Percentiles rank a stretch among this genome's conserved stretches.
Conservation (phyloP, 2,329 filamentous ascomycete genomes). For the Simplicillium aogashimaense region DNA sequence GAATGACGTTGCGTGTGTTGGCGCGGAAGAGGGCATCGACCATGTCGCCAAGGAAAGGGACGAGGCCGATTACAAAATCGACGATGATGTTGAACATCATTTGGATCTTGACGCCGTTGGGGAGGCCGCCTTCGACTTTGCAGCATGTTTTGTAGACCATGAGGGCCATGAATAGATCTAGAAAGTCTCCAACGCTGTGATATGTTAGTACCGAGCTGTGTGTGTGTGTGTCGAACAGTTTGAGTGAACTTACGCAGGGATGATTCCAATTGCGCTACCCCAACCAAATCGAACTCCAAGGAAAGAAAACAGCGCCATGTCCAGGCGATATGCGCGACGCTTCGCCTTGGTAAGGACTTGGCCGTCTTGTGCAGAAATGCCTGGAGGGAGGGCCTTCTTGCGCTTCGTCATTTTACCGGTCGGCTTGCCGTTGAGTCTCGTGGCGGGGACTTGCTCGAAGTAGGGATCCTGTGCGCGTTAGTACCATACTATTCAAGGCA, state of each 20-base stretch:
- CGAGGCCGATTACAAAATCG: conserved; percentile 64
- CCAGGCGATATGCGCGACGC: conserved; percentile 73
- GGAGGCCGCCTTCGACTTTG: conserved; percentile 69
- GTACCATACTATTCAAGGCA: too few species aligned
- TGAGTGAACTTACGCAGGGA: conserved; percentile 60
- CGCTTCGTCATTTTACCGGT: conserved; percentile 68
- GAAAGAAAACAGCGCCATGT: conserved; percentile 74
- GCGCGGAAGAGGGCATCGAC: conserved; percentile 63
- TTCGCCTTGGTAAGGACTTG: conserved; percentile 79
- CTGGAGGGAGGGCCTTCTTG: conserved; percentile 74
- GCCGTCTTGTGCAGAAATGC: conserved; percentile 74
- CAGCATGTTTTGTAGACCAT: conserved; percentile 65
- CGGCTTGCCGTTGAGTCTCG: conserved; percentile 54
- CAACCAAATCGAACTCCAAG: conserved; percentile 81
- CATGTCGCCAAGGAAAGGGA: conserved; percentile 69
- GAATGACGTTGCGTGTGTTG: conserved; percentile 66
- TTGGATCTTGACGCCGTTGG: conserved; percentile 43
- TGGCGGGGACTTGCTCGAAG: conserved; percentile 73
- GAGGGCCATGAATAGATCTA: conserved; percentile 65
- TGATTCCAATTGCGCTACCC: conserved; percentile 73
- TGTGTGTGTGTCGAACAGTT: not conserved
- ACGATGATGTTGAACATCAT: conserved; percentile 77
- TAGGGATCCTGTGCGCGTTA: conserved; percentile 65
- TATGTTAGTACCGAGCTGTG: conserved; percentile 9
- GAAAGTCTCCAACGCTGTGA: conserved; percentile 59